Evolutionary conservation across 2,329 filamentous ascomycete genomes (phyloP).

Genomic region (Penicillium brasilianum): DNA sequence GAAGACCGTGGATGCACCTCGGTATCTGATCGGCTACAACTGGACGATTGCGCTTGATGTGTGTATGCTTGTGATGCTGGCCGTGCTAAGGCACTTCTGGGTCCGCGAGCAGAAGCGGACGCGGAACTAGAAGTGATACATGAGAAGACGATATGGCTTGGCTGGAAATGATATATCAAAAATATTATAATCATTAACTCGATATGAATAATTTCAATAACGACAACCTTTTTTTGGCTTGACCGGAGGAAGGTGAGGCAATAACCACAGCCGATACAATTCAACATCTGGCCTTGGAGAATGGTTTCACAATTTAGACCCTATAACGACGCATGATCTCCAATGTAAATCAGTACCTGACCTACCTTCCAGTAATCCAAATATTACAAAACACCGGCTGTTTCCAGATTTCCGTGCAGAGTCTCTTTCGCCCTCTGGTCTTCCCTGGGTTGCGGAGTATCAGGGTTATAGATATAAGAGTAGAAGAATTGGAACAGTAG

Average conservation of each 20-base stretch:
- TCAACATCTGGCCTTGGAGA: background rate
- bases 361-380: background rate
- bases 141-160: background rate
- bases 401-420: background rate
- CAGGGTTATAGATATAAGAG: background rate
- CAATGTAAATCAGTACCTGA: background rate
- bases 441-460: background rate
- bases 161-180: background rate
- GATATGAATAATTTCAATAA: background rate
- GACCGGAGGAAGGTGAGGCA: background rate
- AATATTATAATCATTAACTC: background rate
- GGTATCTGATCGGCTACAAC: constrained; percentile 37
- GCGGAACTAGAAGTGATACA: background rate
- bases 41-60: constrained; percentile 38
- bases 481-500: constrained; percentile 5
- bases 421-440: background rate
- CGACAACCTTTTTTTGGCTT: background rate
- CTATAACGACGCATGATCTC: background rate
- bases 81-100: constrained; percentile 28
- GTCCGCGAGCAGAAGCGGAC: constrained; percentile 19
- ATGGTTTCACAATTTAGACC: background rate
- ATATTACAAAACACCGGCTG: constrained; percentile 1
- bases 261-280: background rate
- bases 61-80: constrained; percentile 33
- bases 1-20: constrained; percentile 37